Evolutionary conservation across 2,329 filamentous ascomycete species (phyloP).

Genomic region (Fusarium temperatum): DNA sequence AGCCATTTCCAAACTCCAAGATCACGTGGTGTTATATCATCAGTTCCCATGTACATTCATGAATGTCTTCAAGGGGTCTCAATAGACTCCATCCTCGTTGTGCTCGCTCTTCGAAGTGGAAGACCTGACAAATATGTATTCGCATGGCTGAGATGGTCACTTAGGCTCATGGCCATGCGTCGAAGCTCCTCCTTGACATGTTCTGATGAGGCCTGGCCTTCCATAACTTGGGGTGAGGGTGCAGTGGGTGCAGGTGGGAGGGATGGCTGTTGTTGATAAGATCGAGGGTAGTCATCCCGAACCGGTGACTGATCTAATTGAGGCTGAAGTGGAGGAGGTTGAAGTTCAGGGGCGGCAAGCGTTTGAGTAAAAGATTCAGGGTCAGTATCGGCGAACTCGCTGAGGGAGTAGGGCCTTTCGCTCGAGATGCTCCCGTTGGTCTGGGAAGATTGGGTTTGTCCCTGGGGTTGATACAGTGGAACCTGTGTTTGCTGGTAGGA

Average conservation of each 20-base stretch:
- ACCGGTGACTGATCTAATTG: conserved; percentile 32
- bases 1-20: background rate
- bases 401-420: conserved; percentile 50
- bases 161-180: conserved; percentile 58
- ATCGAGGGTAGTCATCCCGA: conserved; percentile 24
- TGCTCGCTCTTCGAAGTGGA: conserved; percentile 48
- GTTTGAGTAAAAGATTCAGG: conserved; percentile 49
- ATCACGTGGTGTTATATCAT: background rate
- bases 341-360: conserved; percentile 39
- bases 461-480: conserved; percentile 18
- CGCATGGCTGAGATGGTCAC: conserved; percentile 58
- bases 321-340: conserved; percentile 35
- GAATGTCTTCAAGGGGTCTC: conserved; percentile 29
- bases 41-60: background rate
- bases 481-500: conserved; percentile 33
- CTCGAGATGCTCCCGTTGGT: conserved; percentile 24
- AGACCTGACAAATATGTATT: conserved; percentile 56
- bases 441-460: conserved; percentile 13
- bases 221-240: conserved; percentile 62
- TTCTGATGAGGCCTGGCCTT: conserved; percentile 60
- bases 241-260: conserved; percentile 53
- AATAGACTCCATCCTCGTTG: conserved; percentile 42
- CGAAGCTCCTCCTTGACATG: conserved; percentile 63
- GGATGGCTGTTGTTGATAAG: conserved; percentile 26
- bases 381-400: conserved; percentile 53